Evolutionary conservation across 2,329 filamentous ascomycete genomes (phyloP).

Genomic region (Paracorniculantispora psalliotae): DNA sequence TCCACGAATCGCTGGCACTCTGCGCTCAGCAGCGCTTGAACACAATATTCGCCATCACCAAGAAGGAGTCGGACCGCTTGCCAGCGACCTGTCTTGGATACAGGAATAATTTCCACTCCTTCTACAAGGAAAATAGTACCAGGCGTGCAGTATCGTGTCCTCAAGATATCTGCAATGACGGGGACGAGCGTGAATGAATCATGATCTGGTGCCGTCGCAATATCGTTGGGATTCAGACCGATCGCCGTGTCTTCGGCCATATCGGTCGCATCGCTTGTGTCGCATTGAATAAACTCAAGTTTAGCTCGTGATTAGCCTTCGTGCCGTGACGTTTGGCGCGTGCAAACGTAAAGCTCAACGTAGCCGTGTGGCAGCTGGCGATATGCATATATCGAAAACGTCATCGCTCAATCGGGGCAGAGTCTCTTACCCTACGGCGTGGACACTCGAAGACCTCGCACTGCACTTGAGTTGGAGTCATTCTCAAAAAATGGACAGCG

Average conservation of each 20-base stretch:
- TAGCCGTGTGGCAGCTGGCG: neutral
- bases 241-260: constrained; percentile 19
- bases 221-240: constrained; percentile 24
- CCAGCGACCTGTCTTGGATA: constrained; percentile 33
- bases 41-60: constrained; percentile 48
- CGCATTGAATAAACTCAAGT: neutral
- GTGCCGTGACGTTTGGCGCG: neutral
- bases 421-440: neutral
- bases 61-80: constrained; percentile 44
- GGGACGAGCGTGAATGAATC: constrained; percentile 29
- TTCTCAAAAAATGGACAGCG: constrained; percentile 35
- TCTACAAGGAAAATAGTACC: constrained; percentile 48
- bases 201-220: constrained; percentile 20
- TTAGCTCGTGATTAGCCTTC: neutral
- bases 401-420: constrained; percentile 5
- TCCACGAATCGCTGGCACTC: constrained; percentile 46
- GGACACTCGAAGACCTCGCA: neutral
- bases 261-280: neutral
- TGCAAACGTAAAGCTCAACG: neutral
- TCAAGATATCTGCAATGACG: constrained; percentile 44
- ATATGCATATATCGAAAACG: constrained; percentile 8
- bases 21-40: constrained; percentile 46
- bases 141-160: constrained; percentile 42
- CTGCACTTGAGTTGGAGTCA: neutral
- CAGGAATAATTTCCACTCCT: constrained; percentile 33